Base-by-base conservation (phyloP, 2,329 filamentous ascomycete genomes). In the Karstenula rhodostoma region DNA sequence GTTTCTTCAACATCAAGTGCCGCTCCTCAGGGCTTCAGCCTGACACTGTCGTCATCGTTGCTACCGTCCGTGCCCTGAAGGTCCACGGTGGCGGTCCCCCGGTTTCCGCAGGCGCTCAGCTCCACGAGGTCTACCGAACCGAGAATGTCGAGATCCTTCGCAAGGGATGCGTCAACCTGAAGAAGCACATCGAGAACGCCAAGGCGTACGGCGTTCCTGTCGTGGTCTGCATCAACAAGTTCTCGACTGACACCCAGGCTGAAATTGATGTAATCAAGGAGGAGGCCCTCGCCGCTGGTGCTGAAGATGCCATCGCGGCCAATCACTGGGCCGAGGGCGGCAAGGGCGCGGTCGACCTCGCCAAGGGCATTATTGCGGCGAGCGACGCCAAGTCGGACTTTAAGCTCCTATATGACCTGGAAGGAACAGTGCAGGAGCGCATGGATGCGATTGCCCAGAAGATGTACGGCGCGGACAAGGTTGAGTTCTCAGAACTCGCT, bases 1-100 rank as follows among this genome's bases (percentile, higher is more conserved):
- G 95, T 55, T 99, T 99, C 86, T 98, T 99, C 88, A 98, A 99
- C 84, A 98, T 99, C 85, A 99, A 99, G 86, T 98, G 95, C 83
- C 91, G 95, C 62, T 91, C 93, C 10, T 97, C 94, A 6, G 94
- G 94, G 25, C 89, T 99, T 48, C 88, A 93, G 2, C 95, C 95
- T 1, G 95, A 99, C 73, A 92, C 93, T 1, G 94, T 97, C 7
- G 93, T 99, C 47, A 89, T 99, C 60, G 95, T 99, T 40, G 94
- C 95, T 25, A 99, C 95, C 2, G 92, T 99, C 48, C 90, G 95
- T 68, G 95, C 95, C 7, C 85, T 99, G 66, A 99, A 99, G 85
- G 94, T 97, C 4, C 95, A 99, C 79, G 95, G 95, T 56, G 95
- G 94, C 59, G 95, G 94, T 19, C 94, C 95, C n/a, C 91, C 94